These are phyloP conservation scores for Irpex sp. DNA, from an alignment of 1,284 basidiomycete genomes.

Conservation along the genomic window DNA sequence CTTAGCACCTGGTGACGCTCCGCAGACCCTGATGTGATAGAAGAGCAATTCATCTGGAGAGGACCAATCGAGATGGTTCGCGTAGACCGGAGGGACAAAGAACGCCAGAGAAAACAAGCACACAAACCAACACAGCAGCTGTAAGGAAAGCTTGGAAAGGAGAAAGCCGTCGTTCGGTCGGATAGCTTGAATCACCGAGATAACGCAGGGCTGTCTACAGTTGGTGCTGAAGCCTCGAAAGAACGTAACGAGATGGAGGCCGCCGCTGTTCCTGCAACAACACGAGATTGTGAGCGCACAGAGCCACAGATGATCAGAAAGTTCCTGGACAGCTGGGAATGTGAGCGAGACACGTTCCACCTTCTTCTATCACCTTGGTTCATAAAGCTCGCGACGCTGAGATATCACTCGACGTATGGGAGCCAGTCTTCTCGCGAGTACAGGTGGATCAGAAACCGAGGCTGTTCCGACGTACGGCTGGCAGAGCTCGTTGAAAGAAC, in stretches of 20 bases:
- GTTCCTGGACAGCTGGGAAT: slow-evolving; percentile 9
- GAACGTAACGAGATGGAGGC: not conserved
- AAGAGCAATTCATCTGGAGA: slow-evolving; percentile 8
- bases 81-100: not conserved
- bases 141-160: slow-evolving; percentile 9
- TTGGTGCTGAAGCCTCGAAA: not conserved
- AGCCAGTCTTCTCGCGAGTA: slow-evolving; percentile 2
- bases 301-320: slow-evolving; percentile 9
- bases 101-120: not conserved
- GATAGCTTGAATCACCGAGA: slow-evolving; percentile 12
- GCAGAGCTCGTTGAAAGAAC: not conserved
- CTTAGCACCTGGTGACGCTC: slow-evolving; percentile 11
- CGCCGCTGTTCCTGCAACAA: not conserved
- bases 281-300: not conserved
- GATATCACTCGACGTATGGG: slow-evolving; percentile 6
- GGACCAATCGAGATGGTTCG: slow-evolving; percentile 14
- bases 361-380: not conserved
- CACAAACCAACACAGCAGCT: slow-evolving; percentile 1
- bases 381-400: not conserved
- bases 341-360: slow-evolving; percentile 9
- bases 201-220: slow-evolving; percentile 8
- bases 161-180: slow-evolving; percentile 9
- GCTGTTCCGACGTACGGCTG: slow-evolving; percentile 11
- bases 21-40: slow-evolving; percentile 21
- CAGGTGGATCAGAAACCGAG: slow-evolving; percentile 7